These are phyloP conservation scores for Antitrichia curtipendula DNA, from an alignment of 225 moss, liverwort and hornwort species.

Conservation along the genomic window DNA sequence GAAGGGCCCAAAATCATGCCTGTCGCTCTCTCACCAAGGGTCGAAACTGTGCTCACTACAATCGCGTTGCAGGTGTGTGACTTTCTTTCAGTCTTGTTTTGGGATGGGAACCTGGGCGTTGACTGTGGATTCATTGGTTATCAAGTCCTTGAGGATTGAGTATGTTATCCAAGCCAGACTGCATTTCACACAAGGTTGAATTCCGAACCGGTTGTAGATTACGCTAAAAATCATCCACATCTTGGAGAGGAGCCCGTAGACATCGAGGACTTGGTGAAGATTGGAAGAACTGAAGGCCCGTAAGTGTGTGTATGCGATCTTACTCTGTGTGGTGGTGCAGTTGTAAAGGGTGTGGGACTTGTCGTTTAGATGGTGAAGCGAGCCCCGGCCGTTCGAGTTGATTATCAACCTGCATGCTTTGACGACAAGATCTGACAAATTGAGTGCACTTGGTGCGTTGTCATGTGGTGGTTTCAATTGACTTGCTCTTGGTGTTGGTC, in stretches of 20 bases:
- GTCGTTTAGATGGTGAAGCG: neutral
- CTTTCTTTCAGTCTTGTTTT: neutral
- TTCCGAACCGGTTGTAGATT: conserved; percentile 38
- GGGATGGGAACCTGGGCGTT: neutral
- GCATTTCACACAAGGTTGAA: neutral
- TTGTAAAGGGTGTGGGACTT: neutral
- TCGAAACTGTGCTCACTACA: conserved; percentile 66
- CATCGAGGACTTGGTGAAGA: conserved; percentile 89
- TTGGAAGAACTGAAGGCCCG: conserved; percentile 91
- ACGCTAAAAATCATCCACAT: conserved; percentile 61
- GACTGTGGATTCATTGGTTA: neutral
- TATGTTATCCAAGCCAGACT: neutral
- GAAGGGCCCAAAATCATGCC: conserved; percentile 80
- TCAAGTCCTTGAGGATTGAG: neutral
- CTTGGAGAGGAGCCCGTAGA: conserved; percentile 86
- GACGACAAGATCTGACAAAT: neutral
- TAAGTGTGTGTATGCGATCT: conserved; percentile 46
- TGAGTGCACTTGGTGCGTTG: neutral
- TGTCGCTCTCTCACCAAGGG: conserved; percentile 80
- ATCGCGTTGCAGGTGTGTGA: conserved; percentile 66
- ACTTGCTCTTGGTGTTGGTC: neutral
- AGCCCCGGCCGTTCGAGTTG: neutral
- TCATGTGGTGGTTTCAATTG: neutral
- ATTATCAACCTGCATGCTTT: neutral
- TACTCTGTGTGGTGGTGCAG: neutral